Conservation (phyloP, 1,284 basidiomycete species). For the Chalciporus sp. region DNA sequence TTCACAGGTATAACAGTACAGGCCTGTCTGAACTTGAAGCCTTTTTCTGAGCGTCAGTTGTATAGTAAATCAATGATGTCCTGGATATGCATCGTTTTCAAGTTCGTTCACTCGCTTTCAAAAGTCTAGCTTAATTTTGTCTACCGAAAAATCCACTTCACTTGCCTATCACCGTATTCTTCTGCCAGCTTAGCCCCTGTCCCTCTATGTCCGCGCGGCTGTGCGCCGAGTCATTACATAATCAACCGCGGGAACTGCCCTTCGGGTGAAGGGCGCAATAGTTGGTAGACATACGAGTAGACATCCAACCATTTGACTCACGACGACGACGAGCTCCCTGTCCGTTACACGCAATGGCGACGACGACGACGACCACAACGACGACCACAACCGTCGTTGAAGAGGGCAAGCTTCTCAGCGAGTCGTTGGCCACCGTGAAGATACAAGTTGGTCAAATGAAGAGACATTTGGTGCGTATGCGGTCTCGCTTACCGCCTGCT, state of each 20-base stretch:
- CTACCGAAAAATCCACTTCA: no score
- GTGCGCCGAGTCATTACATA: conserved; percentile 3
- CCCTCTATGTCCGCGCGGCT: no score
- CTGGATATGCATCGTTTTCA: no score
- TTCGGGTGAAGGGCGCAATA: conserved; percentile 9
- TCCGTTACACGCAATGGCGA: conserved; percentile 23
- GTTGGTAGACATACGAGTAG: background rate
- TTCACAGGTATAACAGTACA: no score
- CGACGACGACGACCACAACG: conserved; percentile 16
- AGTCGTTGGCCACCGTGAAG: conserved; percentile 86
- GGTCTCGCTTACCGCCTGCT: background rate
- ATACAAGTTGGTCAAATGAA: conserved; percentile 94
- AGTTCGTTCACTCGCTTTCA: no score
- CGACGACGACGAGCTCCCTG: conserved; percentile 3
- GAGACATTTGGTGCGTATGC: conserved; percentile 75
- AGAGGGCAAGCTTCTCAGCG: conserved; percentile 81
- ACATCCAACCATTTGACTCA: background rate
- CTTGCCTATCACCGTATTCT: no score
- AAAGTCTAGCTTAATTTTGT: no score
- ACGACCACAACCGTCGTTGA: conserved; percentile 41
- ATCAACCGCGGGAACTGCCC: background rate
- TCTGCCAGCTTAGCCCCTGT: no score
- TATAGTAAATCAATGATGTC: no score
- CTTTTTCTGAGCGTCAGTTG: no score
- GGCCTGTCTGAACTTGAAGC: no score